Conservation (phyloP, 495 filamentous ascomycete species). For the Copromyces sp. region DNA sequence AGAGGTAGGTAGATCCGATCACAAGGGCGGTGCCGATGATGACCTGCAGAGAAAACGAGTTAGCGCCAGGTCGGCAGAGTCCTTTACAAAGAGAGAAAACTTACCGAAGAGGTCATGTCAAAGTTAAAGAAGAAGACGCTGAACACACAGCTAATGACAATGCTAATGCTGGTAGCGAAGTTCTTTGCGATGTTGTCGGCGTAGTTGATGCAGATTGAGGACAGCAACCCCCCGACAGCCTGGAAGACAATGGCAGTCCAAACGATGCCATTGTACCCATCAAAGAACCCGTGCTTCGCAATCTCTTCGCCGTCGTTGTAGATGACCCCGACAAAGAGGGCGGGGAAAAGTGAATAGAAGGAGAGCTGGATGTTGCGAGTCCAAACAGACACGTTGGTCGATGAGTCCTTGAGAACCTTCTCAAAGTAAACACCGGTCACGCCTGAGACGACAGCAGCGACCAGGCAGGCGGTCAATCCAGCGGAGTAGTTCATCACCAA, state of each 20-base stretch:
- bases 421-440: conserved; percentile 88
- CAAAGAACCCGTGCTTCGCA: conserved; percentile 76
- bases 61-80: not conserved
- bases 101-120: conserved; percentile 56
- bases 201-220: conserved; percentile 77
- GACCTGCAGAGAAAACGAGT: conserved; percentile 47
- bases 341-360: conserved; percentile 82
- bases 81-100: conserved; percentile 19
- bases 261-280: conserved; percentile 84
- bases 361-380: conserved; percentile 88
- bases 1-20: conserved; percentile 72
- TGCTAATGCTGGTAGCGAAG: conserved; percentile 83
- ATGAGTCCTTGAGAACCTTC: conserved; percentile 81
- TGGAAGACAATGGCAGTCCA: conserved; percentile 80
- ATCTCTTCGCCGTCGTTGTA: conserved; percentile 81
- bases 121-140: conserved; percentile 82
- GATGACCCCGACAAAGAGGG: conserved; percentile 75
- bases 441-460: conserved; percentile 68
- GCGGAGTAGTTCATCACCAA: conserved; percentile 57
- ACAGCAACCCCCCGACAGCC: conserved; percentile 69
- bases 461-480: conserved; percentile 67
- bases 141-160: conserved; percentile 71
- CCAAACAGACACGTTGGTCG: conserved; percentile 65
- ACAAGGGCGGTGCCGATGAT: conserved; percentile 68
- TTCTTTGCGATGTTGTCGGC: conserved; percentile 85